A percentile compares a stretch with the other conserved stretches of the same genome.
These are phyloP conservation scores for Botryotinia globosa DNA, from an alignment of 2,329 filamentous ascomycete species.

Conservation along the genomic window DNA sequence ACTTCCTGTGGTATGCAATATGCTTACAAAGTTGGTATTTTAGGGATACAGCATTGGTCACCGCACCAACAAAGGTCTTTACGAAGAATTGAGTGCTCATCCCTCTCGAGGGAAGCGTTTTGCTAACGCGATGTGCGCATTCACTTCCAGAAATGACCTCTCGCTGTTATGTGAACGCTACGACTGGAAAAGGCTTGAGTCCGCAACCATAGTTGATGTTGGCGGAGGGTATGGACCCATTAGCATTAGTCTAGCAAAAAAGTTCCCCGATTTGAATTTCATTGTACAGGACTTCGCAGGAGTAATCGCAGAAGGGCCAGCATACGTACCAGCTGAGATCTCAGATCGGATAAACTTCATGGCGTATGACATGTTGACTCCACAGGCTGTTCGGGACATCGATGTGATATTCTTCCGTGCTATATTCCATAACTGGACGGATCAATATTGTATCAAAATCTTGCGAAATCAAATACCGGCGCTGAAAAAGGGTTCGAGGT, in stretches of 20 bases:
- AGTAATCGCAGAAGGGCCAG: slow-evolving; percentile 39
- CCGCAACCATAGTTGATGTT: slow-evolving; percentile 56
- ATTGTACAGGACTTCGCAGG: slow-evolving; percentile 54
- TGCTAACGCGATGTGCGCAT: slow-evolving; percentile 53
- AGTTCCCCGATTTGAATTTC: slow-evolving; percentile 51
- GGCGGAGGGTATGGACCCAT: slow-evolving; percentile 59
- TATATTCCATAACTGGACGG: slow-evolving; percentile 16
- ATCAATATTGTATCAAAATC: slow-evolving; percentile 15
- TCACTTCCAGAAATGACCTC: slow-evolving; percentile 54
- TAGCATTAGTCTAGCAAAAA: slow-evolving; percentile 52
- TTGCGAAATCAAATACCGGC: slow-evolving; percentile 14
- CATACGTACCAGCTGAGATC: slow-evolving; percentile 4
- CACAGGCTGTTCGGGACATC: not conserved
- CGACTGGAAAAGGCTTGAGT: slow-evolving; percentile 50
- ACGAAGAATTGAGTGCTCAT: slow-evolving; percentile 3
- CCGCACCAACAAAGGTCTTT: slow-evolving; percentile 9
- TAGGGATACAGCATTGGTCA: slow-evolving; percentile 15
- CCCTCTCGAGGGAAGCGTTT: slow-evolving; percentile 47
- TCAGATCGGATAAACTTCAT: slow-evolving; percentile 8
- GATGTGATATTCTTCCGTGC: slow-evolving; percentile 15
- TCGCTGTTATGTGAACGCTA: slow-evolving; percentile 52
- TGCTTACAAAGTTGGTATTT: not conserved
- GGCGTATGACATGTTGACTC: slow-evolving; percentile 13
- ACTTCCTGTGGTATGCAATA: not conserved
- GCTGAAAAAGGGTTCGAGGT: slow-evolving; percentile 5